These are phyloP conservation scores for Crucihimalaya himalaica DNA, from an alignment of 345 rosid genomes.

Conservation along the genomic window DNA sequence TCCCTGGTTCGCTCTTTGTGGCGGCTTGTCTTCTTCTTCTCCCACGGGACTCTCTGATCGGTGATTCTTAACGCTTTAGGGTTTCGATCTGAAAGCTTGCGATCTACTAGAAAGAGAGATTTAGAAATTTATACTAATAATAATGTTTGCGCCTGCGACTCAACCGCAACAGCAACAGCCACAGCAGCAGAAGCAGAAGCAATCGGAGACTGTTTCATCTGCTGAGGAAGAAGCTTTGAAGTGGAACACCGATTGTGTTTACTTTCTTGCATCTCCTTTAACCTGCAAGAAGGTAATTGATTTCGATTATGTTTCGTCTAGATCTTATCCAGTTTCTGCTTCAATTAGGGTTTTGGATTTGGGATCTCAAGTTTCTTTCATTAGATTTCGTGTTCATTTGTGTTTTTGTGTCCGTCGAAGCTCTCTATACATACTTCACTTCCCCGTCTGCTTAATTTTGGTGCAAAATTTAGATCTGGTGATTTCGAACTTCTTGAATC, in stretches of 20 bases:
- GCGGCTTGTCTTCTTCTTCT: constrained; percentile 43
- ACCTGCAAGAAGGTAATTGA: constrained; percentile 91
- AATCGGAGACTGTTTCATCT: constrained; percentile 36
- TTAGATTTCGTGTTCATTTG: constrained; percentile 20
- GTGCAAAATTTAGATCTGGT: constrained; percentile 29
- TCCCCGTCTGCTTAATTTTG: background rate
- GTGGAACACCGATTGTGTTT: constrained; percentile 93
- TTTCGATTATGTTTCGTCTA: background rate
- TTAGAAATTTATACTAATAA: constrained; percentile 22
- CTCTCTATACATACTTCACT: background rate
- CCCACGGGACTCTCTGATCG: constrained; percentile 18
- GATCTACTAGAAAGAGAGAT: constrained; percentile 24
- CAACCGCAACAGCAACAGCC: constrained; percentile 41
- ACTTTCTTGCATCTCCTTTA: constrained; percentile 92
- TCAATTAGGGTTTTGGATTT: constrained; percentile 47
- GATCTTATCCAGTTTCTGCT: constrained; percentile 27
- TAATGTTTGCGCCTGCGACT: constrained; percentile 62
- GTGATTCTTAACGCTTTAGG: background rate
- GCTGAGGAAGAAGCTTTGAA: constrained; percentile 84
- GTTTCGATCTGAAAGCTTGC: constrained; percentile 26
- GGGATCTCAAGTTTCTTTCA: constrained; percentile 8
- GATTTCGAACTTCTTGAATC: constrained; percentile 12
- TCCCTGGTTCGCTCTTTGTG: constrained; percentile 38
- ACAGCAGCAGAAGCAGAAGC: constrained; percentile 34
- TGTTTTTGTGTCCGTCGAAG: background rate